Conservation (phyloP, 257 asterid genomes). For the Capsicum pubescens region DNA sequence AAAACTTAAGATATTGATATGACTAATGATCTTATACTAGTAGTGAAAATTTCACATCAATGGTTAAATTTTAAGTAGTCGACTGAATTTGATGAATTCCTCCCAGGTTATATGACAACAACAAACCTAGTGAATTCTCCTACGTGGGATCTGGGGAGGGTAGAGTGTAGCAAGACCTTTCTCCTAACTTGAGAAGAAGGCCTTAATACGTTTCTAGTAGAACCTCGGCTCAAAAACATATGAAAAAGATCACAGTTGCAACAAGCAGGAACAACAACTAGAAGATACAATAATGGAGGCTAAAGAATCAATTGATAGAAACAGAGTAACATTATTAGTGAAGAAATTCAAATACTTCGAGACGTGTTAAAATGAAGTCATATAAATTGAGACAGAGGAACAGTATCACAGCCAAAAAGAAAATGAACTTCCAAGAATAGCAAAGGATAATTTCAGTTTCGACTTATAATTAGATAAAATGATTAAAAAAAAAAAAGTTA, state of each 20-base stretch:
- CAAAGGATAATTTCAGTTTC: not conserved
- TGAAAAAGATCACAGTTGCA: no score
- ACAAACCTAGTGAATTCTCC: no score
- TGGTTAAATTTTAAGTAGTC: not conserved
- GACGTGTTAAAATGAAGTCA: not conserved
- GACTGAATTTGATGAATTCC: not conserved
- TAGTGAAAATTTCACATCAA: not conserved
- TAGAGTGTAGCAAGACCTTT: no score
- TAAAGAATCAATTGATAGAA: no score
- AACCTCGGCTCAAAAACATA: no score
- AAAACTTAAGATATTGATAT: not conserved
- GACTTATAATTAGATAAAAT: slow-evolving; percentile 5
- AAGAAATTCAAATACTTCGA: not conserved
- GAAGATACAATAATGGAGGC: no score
- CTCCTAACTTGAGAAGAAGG: no score
- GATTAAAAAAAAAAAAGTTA: not conserved
- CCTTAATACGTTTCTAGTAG: no score
- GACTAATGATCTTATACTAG: no score
- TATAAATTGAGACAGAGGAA: not conserved
- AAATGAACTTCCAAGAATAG: not conserved
- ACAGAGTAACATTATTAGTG: not conserved
- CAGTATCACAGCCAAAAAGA: not conserved
- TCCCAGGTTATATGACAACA: not conserved
- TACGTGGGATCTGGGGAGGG: no score
- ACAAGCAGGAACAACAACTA: no score